Evolutionary conservation across 2,329 filamentous ascomycete genomes (phyloP).

Genomic region (Xylaria sp.): DNA sequence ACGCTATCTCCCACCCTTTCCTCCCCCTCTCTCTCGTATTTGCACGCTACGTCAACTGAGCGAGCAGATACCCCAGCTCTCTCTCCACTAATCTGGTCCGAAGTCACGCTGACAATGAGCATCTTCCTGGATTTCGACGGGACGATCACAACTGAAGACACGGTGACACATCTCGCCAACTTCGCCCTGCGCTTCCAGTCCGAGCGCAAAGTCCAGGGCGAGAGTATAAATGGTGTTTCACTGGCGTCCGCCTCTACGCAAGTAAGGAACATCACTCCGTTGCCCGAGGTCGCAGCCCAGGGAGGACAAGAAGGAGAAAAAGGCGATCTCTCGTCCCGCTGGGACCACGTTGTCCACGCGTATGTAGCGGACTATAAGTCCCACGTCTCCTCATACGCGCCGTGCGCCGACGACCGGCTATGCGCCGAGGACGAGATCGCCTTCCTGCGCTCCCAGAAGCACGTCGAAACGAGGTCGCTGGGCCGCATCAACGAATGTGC

Average conservation of each 20-base stretch:
- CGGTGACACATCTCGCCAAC: slow-evolving; percentile 59
- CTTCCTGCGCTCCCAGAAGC: slow-evolving; percentile 57
- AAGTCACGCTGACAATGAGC: slow-evolving; percentile 32
- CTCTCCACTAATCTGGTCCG: neutral
- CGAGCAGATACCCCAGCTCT: neutral
- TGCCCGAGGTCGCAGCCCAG: neutral
- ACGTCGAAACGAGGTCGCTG: slow-evolving; percentile 60
- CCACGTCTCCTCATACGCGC: slow-evolving; percentile 51
- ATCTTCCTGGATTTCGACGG: slow-evolving; percentile 69
- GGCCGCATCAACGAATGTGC: slow-evolving; percentile 55
- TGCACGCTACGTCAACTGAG: neutral
- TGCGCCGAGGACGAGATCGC: slow-evolving; percentile 43
- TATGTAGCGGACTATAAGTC: slow-evolving; percentile 57
- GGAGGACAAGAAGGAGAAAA: slow-evolving; percentile 2
- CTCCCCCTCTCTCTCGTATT: neutral
- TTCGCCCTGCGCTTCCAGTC: slow-evolving; percentile 53
- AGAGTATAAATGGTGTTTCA: slow-evolving; percentile 23
- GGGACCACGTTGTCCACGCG: slow-evolving; percentile 57
- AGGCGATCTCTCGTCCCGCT: slow-evolving; percentile 52
- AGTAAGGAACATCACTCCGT: neutral
- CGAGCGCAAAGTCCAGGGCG: neutral
- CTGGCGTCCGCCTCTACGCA: slow-evolving; percentile 1
- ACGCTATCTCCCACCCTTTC: neutral
- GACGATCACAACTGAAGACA: slow-evolving; percentile 66
- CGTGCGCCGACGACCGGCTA: slow-evolving; percentile 49